phyloP scores from a whole-genome alignment of 2,329 filamentous ascomycete species.

The Dothideomycetes sp. region DNA sequence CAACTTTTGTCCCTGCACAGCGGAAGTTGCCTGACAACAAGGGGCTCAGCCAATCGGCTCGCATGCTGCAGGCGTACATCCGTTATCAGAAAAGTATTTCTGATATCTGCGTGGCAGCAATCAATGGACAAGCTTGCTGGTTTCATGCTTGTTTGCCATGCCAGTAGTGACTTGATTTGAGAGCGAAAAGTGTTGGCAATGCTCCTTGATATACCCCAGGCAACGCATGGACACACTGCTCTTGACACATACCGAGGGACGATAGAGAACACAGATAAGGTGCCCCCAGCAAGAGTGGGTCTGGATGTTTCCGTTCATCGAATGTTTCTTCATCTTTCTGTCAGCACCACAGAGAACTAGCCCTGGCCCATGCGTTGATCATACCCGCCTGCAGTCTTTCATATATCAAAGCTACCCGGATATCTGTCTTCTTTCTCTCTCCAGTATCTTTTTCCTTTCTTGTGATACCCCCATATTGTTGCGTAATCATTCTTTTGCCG shows the following conservation, averaged over 20 bases:
- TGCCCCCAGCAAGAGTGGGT: constrained; percentile 9
- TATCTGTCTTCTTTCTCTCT: not conserved
- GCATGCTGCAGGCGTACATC: constrained; percentile 9
- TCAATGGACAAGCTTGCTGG: not conserved
- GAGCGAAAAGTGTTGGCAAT: not conserved
- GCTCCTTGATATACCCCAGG: not conserved
- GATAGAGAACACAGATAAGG: constrained; percentile 11
- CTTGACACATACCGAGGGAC: constrained; percentile 2
- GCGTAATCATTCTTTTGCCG: not conserved
- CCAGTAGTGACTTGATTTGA: too few species aligned
- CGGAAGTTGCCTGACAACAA: constrained; percentile 6
- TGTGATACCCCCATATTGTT: constrained; percentile 9
- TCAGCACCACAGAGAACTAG: constrained; percentile 2
- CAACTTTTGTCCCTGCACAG: constrained; percentile 6
- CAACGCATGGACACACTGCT: not conserved
- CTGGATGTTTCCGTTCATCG: constrained; percentile 10
- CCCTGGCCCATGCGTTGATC: constrained; percentile 10
- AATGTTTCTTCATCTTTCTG: constrained; percentile 12
- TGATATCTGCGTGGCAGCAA: too few species aligned
- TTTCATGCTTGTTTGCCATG: not conserved
- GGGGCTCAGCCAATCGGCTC: constrained; percentile 1
- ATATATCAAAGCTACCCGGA: constrained; percentile 11
- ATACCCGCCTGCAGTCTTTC: not conserved
- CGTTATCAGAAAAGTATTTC: too few species aligned
- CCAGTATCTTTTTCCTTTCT: constrained; percentile 10